Evolutionary conservation across 148 eudicot species (phyloP).

Genomic region (Talinum fruticosum): DNA sequence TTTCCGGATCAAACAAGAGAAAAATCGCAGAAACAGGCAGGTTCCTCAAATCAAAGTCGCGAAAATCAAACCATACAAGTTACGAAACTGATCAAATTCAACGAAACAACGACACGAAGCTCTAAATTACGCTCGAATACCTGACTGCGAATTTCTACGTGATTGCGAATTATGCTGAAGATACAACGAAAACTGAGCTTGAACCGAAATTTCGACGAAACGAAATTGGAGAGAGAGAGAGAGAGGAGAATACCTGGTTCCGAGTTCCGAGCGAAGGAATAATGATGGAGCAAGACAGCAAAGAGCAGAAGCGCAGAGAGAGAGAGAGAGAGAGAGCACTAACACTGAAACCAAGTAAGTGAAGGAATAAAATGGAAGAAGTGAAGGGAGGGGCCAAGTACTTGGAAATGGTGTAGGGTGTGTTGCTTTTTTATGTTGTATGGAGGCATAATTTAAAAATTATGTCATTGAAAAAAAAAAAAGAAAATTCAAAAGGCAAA

Average conservation of each 20-base stretch:
- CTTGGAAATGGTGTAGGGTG: slow-evolving; percentile 21
- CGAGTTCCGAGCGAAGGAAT: background rate
- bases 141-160: background rate
- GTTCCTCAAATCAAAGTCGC: background rate
- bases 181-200: background rate
- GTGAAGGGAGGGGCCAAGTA: background rate
- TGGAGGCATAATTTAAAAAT: slow-evolving; percentile 18
- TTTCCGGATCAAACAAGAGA: background rate
- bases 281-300: background rate
- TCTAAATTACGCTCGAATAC: background rate
- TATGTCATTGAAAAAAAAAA: no score
- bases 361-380: background rate
- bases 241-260: slow-evolving; percentile 10
- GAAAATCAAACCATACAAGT: background rate
- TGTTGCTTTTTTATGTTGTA: background rate
- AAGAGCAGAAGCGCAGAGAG: no score
- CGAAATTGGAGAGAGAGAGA: background rate
- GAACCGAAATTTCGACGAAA: background rate
- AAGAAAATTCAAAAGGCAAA: no score
- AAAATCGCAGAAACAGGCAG: background rate
- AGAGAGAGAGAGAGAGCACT: slow-evolving; percentile 8
- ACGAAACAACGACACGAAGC: background rate
- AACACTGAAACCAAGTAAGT: slow-evolving; percentile 16
- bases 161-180: background rate
- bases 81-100: background rate